A percentile compares a stretch with the other conserved stretches of the same genome.
phyloP scores from a whole-genome alignment of 108 stramenopile species.

The Cyclotella cryptica region DNA sequence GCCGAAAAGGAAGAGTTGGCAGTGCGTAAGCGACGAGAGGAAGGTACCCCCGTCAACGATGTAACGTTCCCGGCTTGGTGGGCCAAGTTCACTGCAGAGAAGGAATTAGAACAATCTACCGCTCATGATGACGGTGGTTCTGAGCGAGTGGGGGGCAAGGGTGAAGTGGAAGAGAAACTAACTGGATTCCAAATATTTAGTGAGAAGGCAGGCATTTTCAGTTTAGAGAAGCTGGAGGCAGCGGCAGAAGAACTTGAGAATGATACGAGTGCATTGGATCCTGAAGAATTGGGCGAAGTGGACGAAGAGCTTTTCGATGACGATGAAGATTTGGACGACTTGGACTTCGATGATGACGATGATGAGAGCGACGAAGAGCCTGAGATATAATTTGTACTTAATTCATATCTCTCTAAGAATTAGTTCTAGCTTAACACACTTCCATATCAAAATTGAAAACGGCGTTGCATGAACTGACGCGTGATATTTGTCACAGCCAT shows the following conservation, averaged over 20 bases:
- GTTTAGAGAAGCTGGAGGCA: slow-evolving; percentile 83
- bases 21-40: slow-evolving; percentile 84
- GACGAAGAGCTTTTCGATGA: slow-evolving; percentile 81
- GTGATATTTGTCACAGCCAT: not conserved
- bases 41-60: slow-evolving; percentile 82
- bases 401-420: not conserved
- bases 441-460: not conserved
- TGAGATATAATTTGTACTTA: slow-evolving; percentile 41
- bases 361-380: slow-evolving; percentile 73
- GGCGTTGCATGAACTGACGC: not conserved
- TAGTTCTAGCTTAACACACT: not conserved
- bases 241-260: slow-evolving; percentile 77
- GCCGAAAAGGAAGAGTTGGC: slow-evolving; percentile 85
- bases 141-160: slow-evolving; percentile 35
- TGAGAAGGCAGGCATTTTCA: slow-evolving; percentile 68
- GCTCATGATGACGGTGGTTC: not conserved
- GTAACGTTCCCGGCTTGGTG: slow-evolving; percentile 81
- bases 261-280: slow-evolving; percentile 68
- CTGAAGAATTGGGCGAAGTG: slow-evolving; percentile 58
- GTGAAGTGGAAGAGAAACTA: slow-evolving; percentile 55
- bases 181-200: slow-evolving; percentile 83
- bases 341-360: slow-evolving; percentile 73
- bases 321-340: slow-evolving; percentile 85
- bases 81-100: slow-evolving; percentile 73
- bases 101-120: slow-evolving; percentile 48